Base-by-base conservation (phyloP, 345 rosid genomes). In the Alliaria petiolata region DNA sequence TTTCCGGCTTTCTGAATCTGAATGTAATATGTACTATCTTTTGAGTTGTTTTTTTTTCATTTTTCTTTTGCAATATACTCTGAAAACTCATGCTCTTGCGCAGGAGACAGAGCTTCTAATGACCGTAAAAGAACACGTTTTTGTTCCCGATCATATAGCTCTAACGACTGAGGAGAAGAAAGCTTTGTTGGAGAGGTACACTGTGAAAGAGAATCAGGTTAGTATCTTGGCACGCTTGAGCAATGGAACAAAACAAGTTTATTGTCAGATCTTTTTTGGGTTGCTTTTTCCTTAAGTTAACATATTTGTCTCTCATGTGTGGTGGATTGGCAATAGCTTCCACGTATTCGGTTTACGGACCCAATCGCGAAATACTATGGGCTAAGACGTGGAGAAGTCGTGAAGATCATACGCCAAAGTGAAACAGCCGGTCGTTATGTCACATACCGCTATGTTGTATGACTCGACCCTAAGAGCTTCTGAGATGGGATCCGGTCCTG, bases 191-290 rank as follows among this genome's bases (percentile, higher is more conserved):
- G 86, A 86, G 70, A 80, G 89, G 65, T 89, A 89, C 79, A 84
- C 91, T 0, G 91, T 89, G 63, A 86, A 89, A 77, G 96, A 87
- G 66, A 89, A 88, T 6, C 96, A 87, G 89, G 96, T 87, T 65
- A 40, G 80, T 59, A 59, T 34, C 30, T 57, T 36, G 44, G 20
- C 62, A 56, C 26, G 4, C 44, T 42, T 33, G 16, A 33, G n/a
- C 25, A 33, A 15, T 16, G 14, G 8, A 54, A 54, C 2, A 16
- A 55, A n/a, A n/a, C n/a, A n/a, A 10, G n/a, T 25, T 60, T 26
- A 16, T 7, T 25, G 65, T 42, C n/a, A 22, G 19, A 60, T 60
- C 50, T 60, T n/a, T 40, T 60, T 14, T 40, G 35, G 35, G 2
- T 15, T 28, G 47, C 8, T 39, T 26, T n/a, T n/a, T n/a, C n/a